Evolutionary conservation across 176 grass and related monocot genomes (phyloP), one percentile per base, ranked within the genome.

Genomic region (Aegilops longissima): DNA sequence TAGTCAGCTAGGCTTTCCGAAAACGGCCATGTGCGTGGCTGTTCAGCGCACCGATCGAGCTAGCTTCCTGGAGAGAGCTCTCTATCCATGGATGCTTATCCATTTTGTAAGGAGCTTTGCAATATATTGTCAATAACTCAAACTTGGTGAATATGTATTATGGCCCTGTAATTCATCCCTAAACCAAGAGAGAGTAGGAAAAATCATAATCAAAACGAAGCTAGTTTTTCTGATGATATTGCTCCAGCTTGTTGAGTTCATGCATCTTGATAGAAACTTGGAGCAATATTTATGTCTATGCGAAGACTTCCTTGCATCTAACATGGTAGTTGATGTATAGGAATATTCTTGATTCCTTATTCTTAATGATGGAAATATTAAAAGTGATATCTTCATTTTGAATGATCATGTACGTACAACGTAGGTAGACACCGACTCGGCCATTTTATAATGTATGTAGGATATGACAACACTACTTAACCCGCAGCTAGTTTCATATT

Each of bases 21-120:
- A 90, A 88, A 87, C 40, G 84, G 84, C 14, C 64, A 61, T 77
- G 49, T 63, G 25, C 63, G 70, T 82, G 86, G 65, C 88, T 64
- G 72, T 82, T 39, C 36, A 12, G 23, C 82, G 56, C 52, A 7
- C 66, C 18, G 29, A 52, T 14, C 51, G 13, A 81, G 29, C 62
- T 77, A 40, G 23, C 16, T 21, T 12, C 12, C 45, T 4, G 12
- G 45, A 7, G 6, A 59, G 56, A 6, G 16, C 5, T 18, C 56
- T 56, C 52, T 21, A 7, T 21, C 63, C 33, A 31, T 31, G 5
- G 58, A 59, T 63, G 21, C 36, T 39, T 77, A 81, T 62, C 83
- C 88, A 49, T 70, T 86, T 51, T 58, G 9, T 10, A 77, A 77
- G 9, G 70, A 3, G 75, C 29, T 6, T 63, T 73, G 23, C 6